Evolutionary conservation across 2,329 filamentous ascomycete genomes (phyloP).

Genomic region (Ophiosphaerella korrae): DNA sequence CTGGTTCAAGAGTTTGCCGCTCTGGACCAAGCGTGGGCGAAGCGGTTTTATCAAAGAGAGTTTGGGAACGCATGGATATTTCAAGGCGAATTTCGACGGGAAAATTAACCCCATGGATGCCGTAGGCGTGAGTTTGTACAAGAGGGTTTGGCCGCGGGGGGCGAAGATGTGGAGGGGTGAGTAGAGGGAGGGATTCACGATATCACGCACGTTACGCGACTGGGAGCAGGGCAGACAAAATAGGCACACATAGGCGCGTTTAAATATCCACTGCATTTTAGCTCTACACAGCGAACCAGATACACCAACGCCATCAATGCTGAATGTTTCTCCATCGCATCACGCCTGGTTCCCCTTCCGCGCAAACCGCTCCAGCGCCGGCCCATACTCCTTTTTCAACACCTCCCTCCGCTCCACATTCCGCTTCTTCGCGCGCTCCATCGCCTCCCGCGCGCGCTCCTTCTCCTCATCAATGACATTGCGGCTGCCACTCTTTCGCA

Average conservation of each 20-base stretch:
- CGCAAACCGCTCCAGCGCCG: conserved; percentile 84
- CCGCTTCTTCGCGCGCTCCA: conserved; percentile 69
- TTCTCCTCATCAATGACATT: conserved; percentile 97
- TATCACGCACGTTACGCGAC: not conserved
- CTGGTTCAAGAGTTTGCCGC: conserved; percentile 95
- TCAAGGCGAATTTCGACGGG: conserved; percentile 97
- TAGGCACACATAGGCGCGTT: not conserved
- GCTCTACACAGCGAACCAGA: not conserved
- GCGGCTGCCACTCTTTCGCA: conserved; percentile 88
- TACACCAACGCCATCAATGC: conserved; percentile 1
- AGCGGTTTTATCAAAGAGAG: conserved; percentile 93
- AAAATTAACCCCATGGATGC: conserved; percentile 96
- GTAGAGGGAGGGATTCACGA: not conserved
- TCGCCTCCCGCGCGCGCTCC: conserved; percentile 81
- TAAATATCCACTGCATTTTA: no score
- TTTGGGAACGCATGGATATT: conserved; percentile 97
- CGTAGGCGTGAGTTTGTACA: conserved; percentile 76
- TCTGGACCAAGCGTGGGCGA: conserved; percentile 90
- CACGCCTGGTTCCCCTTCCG: conserved; percentile 58
- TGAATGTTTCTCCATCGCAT: not conserved
- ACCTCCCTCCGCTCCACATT: conserved; percentile 46
- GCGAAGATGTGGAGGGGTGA: conserved; percentile 55
- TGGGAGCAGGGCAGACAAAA: conserved; percentile 3
- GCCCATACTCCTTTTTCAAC: conserved; percentile 78
- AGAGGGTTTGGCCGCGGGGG: conserved; percentile 67